Evolutionary conservation across 148 eudicot species (phyloP).

Genomic region (Arbutus unedo): DNA sequence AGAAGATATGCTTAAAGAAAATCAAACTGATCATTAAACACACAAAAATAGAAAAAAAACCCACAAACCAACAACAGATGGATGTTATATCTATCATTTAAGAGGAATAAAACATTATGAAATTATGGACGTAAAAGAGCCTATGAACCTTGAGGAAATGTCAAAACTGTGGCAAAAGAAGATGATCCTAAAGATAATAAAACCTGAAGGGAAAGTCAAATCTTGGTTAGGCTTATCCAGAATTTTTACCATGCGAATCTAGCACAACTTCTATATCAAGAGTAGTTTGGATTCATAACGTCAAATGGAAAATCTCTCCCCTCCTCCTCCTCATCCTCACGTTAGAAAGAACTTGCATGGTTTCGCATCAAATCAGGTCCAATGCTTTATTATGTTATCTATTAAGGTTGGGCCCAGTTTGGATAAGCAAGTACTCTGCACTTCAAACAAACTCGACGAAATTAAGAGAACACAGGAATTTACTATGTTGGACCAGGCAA

Average conservation of each 20-base stretch:
- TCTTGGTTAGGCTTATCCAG: background rate
- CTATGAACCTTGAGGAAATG: background rate
- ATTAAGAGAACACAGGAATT: background rate
- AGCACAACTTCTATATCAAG: slow-evolving; percentile 1
- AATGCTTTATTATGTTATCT: background rate
- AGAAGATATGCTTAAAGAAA: background rate
- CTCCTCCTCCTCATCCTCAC: no score
- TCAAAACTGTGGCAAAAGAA: background rate
- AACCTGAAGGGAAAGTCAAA: background rate
- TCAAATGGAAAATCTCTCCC: background rate
- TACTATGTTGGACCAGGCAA: background rate
- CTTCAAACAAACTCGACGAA: background rate
- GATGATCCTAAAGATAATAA: background rate
- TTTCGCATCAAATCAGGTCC: background rate
- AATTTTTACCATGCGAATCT: background rate
- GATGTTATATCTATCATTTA: background rate
- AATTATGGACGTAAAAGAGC: background rate
- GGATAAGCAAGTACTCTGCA: background rate
- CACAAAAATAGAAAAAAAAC: background rate
- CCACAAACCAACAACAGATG: background rate
- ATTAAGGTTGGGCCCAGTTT: background rate
- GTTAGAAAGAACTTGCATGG: background rate
- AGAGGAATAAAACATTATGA: background rate
- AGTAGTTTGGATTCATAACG: background rate
- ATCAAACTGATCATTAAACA: background rate